phyloP scores from a whole-genome alignment of 345 rosid species.

The Hypericum androsaemum region DNA sequence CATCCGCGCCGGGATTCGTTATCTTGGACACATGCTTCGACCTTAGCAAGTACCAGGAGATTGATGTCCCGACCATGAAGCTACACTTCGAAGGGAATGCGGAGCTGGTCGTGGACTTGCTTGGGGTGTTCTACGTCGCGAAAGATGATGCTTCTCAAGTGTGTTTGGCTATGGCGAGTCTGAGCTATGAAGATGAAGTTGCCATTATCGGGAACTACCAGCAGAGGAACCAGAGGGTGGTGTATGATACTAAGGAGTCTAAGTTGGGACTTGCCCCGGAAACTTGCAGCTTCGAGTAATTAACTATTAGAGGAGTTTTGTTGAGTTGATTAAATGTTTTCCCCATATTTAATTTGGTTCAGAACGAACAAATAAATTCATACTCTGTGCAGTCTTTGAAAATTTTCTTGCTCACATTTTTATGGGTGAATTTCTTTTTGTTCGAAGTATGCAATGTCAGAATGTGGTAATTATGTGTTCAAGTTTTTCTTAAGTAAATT shows the following conservation, averaged over 20 bases:
- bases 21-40: constrained; percentile 83
- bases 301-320: neutral
- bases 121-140: constrained; percentile 65
- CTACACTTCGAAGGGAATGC: constrained; percentile 52
- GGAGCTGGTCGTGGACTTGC: constrained; percentile 48
- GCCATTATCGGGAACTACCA: constrained; percentile 78
- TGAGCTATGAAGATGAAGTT: constrained; percentile 46
- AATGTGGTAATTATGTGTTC: too few relatives aligned
- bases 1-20: constrained; percentile 57
- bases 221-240: constrained; percentile 76
- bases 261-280: constrained; percentile 66
- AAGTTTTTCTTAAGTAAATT: too few relatives aligned
- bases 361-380: too few relatives aligned
- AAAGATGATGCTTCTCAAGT: constrained; percentile 68
- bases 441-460: too few relatives aligned
- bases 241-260: constrained; percentile 60
- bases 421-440: too few relatives aligned
- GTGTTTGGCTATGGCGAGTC: constrained; percentile 84
- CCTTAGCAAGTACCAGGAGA: constrained; percentile 56
- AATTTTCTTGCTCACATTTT: too few relatives aligned
- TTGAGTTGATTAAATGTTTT: too few relatives aligned
- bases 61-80: constrained; percentile 53
- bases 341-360: too few relatives aligned
- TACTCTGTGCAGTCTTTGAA: too few relatives aligned
- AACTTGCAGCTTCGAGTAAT: constrained; percentile 52